phyloP scores from a whole-genome alignment of 2,329 filamentous ascomycete species.

The Penicillium paneum region DNA sequence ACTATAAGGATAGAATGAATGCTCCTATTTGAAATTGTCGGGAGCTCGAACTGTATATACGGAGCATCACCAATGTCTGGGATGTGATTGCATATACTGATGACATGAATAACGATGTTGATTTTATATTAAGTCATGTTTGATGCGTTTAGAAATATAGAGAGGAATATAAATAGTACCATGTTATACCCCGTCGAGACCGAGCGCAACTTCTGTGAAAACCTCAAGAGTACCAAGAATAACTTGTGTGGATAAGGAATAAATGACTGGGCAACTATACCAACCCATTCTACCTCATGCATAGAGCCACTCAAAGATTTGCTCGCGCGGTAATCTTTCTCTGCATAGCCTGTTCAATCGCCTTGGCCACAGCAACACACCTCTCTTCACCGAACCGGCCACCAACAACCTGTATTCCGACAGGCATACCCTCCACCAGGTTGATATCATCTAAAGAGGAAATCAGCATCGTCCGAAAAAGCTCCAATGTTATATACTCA shows the following conservation, averaged over 20 bases:
- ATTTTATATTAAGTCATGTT: background rate
- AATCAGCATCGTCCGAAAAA: background rate
- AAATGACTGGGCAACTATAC: too few relatives aligned
- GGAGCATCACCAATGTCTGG: background rate
- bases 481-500: constrained; percentile 7
- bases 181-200: background rate
- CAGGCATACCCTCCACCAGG: constrained; percentile 34
- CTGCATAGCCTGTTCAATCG: constrained; percentile 27
- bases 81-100: background rate
- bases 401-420: constrained; percentile 35
- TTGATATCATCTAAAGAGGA: constrained; percentile 29
- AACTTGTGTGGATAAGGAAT: too few relatives aligned
- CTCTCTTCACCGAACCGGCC: constrained; percentile 36
- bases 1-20: constrained; percentile 26
- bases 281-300: background rate
- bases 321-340: constrained; percentile 4
- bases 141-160: background rate
- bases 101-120: background rate
- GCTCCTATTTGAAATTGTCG: constrained; percentile 11
- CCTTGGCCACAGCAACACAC: constrained; percentile 32
- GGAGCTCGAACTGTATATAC: constrained; percentile 1
- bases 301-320: constrained; percentile 6
- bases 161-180: background rate
- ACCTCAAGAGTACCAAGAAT: background rate
- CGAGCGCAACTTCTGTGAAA: background rate